phyloP scores from a whole-genome alignment of 2,329 filamentous ascomycete species.

The Aspergillus fischeri region DNA sequence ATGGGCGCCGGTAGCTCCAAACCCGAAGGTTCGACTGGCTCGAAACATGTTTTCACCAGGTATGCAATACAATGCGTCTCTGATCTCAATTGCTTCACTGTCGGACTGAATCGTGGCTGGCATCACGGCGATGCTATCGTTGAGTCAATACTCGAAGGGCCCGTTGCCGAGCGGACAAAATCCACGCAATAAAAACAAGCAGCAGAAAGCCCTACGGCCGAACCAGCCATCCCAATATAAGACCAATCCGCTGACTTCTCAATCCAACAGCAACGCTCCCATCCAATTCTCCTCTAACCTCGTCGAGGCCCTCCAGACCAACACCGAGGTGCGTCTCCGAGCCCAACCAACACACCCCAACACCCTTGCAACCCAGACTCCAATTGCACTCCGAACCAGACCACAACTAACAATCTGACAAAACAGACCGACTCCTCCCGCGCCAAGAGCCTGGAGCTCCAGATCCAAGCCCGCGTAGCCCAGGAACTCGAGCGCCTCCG shows the following conservation, averaged over 20 bases:
- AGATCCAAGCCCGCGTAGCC: constrained; percentile 82
- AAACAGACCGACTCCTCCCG: constrained; percentile 84
- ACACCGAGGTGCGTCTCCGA: constrained; percentile 65
- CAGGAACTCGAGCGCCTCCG: constrained; percentile 78
- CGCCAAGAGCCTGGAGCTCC: constrained; percentile 75
- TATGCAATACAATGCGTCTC: constrained; percentile 24
- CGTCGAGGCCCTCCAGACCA: constrained; percentile 76
- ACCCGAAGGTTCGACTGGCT: constrained; percentile 46
- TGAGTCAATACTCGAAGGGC: background rate
- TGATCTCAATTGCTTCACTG: background rate
- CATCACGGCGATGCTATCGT: background rate
- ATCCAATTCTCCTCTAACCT: constrained; percentile 75
- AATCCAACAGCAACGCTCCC: constrained; percentile 44
- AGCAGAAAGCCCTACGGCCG: background rate
- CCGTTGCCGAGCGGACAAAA: background rate
- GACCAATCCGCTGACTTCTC: constrained; percentile 11
- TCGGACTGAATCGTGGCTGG: background rate
- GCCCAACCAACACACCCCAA: background rate
- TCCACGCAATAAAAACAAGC: background rate
- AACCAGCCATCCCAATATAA: constrained; percentile 1
- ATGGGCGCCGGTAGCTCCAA: constrained; percentile 64
- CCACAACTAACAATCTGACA: constrained; percentile 2
- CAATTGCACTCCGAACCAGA: background rate
- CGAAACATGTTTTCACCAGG: constrained; percentile 61
- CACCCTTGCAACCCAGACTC: background rate